Evolutionary conservation across 371 early-diverging fungal species (phyloP), one percentile per base, ranked within the genome.

Genomic region (Actinomortierella wolfii): DNA sequence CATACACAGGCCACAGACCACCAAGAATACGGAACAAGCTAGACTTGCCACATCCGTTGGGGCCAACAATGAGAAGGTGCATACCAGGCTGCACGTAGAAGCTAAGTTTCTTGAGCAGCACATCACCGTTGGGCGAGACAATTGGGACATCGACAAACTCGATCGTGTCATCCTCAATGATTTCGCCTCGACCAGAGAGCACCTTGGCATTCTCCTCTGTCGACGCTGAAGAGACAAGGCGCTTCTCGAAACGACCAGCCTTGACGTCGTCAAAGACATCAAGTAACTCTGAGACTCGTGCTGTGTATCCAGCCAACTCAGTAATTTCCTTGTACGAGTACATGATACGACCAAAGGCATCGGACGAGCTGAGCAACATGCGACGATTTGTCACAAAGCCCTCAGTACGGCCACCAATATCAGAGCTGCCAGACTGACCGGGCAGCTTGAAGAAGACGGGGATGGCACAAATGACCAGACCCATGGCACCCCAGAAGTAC

Each of bases 11-110:
- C 95, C 95, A 95, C 56, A 98, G 85, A 0, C 95, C 97, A 63
- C 96, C 96, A 15, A 98, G 83, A 60, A 97, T 97, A 59, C 97
- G 92, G 86, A 98, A 97, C 64, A 97, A 79, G 39, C 94, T 94
- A 3, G 92, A 92, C 77, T 97, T 94, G 56, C 93, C 93, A 65
- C 94, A 95, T 5, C 97, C 98, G 76, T 97, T 97, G 46, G 97
- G 97, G 1, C 97, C 99, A n/a, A 94, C 91, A 59, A 98, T 94
- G 59, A 98, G 80, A 46, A 94, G 83, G 79, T 87, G 93, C 86
- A 89, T 96, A 62, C 94, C 96, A 54, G 89, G 95, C 78, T 83
- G 86, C 56, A 97, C 93, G 61, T 89, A 85, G 86, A 97, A 97
- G 58, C 78, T 88, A 51, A 98, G 81, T 58, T 86, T 81, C 52